phyloP scores from a whole-genome alignment of 2,329 filamentous ascomycete genomes.

The Aspergillus sp. region DNA sequence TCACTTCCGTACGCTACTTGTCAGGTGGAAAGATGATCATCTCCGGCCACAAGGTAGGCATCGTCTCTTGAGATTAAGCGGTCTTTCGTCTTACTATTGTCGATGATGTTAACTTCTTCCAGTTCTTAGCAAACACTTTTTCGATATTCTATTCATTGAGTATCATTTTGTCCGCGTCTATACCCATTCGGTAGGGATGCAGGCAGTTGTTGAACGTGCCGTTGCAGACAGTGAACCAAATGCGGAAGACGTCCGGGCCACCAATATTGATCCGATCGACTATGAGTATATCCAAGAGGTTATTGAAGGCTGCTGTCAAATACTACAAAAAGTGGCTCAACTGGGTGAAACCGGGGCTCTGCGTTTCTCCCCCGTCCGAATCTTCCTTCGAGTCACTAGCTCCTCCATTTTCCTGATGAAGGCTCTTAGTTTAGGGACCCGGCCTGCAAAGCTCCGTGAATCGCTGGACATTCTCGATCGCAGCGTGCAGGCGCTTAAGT shows the following conservation, averaged over 20 bases:
- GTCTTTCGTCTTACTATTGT: no score
- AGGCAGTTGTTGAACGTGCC: conserved; percentile 59
- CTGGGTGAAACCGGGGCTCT: conserved; percentile 50
- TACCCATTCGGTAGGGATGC: conserved; percentile 53
- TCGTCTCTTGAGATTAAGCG: not conserved
- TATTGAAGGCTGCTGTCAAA: conserved; percentile 56
- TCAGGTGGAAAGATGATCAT: conserved; percentile 42
- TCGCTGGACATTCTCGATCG: conserved; percentile 52
- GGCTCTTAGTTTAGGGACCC: conserved; percentile 53
- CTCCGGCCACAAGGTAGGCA: conserved; percentile 32
- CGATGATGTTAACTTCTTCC: not conserved
- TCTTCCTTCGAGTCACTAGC: conserved; percentile 57
- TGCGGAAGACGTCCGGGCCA: conserved; percentile 40
- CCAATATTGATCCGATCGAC: conserved; percentile 53
- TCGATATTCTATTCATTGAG: conserved; percentile 56
- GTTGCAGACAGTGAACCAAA: conserved; percentile 40
- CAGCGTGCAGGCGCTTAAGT: conserved; percentile 52
- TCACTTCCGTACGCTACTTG: conserved; percentile 41
- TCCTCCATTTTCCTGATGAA: conserved; percentile 59
- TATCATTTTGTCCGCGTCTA: conserved; percentile 52
- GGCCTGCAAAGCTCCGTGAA: conserved; percentile 52
- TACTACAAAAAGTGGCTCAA: conserved; percentile 53
- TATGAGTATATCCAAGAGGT: conserved; percentile 60
- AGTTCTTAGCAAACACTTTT: conserved; percentile 40
- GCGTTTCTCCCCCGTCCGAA: conserved; percentile 56